phyloP scores from a whole-genome alignment of 306 rosid genomes.

The Vachellia pachyceras region DNA sequence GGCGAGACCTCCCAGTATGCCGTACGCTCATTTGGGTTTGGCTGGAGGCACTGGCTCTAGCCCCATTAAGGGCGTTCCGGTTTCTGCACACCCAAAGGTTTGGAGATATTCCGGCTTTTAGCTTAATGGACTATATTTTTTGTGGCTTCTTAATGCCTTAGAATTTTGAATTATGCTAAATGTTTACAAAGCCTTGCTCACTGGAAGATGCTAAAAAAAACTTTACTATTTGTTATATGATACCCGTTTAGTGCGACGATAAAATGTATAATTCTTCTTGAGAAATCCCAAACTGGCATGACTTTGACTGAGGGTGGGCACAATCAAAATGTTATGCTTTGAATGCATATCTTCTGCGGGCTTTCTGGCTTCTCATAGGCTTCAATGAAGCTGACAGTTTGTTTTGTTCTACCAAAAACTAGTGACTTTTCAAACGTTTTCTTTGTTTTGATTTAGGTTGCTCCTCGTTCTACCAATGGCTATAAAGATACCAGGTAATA shows the following conservation, averaged over 20 bases:
- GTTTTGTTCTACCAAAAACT: neutral
- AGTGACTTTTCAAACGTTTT: neutral
- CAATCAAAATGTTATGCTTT: neutral
- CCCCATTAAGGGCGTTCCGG: slow-evolving; percentile 50
- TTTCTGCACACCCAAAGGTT: slow-evolving; percentile 53
- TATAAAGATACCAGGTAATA: slow-evolving; percentile 60
- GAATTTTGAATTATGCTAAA: neutral
- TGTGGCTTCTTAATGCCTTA: neutral
- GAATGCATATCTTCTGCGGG: neutral
- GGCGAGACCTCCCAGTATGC: slow-evolving; percentile 47
- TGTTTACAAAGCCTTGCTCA: neutral
- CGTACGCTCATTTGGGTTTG: slow-evolving; percentile 42
- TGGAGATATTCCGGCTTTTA: neutral
- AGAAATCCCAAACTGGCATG: neutral
- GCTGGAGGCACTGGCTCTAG: slow-evolving; percentile 20
- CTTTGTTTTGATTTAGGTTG: slow-evolving; percentile 43
- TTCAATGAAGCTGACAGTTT: slow-evolving; percentile 23
- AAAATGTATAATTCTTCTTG: neutral
- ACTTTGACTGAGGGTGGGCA: neutral
- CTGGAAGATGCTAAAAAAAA: neutral
- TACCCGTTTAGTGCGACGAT: neutral
- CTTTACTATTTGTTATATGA: neutral
- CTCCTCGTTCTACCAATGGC: slow-evolving; percentile 59
- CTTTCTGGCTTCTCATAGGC: neutral
- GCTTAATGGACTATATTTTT: neutral